Evolutionary conservation across 305 asterid genomes (phyloP), one percentile per base, ranked within the genome.

Genomic region (Fraxinus ornus): DNA sequence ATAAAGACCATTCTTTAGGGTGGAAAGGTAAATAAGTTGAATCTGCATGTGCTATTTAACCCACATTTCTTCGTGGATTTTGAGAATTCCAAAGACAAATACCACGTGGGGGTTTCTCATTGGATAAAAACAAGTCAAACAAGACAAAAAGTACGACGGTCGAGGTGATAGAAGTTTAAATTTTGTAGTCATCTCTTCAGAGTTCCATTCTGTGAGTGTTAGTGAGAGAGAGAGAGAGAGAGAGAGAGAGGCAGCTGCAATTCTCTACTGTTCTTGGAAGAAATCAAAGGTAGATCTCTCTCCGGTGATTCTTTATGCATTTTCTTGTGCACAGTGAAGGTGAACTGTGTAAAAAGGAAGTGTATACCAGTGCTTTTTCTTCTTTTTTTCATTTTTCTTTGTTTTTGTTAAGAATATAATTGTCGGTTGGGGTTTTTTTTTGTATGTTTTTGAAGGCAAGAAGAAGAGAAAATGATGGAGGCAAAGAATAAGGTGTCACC

Each of bases 401-500:
- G 7, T 68, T 36, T 72, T 35, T 28, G 35, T 21, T 13, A 19
- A 76, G 49, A 21, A 75, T 24, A 55, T 24, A 41, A 3, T 13
- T 33, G 7, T 82, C 17, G 1, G 64, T 22, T 72, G 15, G 71
- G 17, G 12, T 70, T 15, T 74, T 21, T 55, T 76, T 76, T 24
- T 12, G 4, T 26, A 12, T 21, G 28, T 72, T 81, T 77, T 2
- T 77, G 80, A 82, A 83, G 88, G 91, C 77, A 71, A 82, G 87
- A 76, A 78, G 80, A 79, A 77, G 49, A 77, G 49, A 64, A 33
- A 36, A 88, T 86, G 94, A 87, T 82, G 90, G 92, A 86, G 82
- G 85, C 72, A 2, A 86, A 82, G 88, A 87, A 81, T 70, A 87
- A 82, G 89, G 81, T 82, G 62, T 89, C 93, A 71, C 86, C 97